Base-by-base conservation (phyloP, 2,329 filamentous ascomycete genomes). In the Rhinocladiella similis region DNA sequence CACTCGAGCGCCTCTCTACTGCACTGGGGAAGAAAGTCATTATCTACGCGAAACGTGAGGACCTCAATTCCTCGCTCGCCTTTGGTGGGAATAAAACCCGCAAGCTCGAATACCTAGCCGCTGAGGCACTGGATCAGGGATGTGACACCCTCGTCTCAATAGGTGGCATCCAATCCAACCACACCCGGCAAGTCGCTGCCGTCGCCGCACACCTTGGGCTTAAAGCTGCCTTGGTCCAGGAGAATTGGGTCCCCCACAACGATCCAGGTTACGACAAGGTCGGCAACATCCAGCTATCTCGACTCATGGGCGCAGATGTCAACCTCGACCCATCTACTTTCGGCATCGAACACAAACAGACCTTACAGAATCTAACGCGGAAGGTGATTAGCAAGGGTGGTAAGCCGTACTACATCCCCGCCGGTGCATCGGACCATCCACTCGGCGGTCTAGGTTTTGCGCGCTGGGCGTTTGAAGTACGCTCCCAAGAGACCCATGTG, bases 1-100 rank as follows among this genome's bases (percentile, higher is more conserved):
- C 77, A 50, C 80, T 90, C 35, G 83, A 84, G 53, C 80, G 85
- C 60, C 87, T 89, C 66, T 84, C 83, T 29, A 69, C 77, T 51
- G 83, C 82, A 20, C 78, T 89, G 4, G 80, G 82, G 47, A 79
- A 80, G 27, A 80, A 79, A 63, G 82, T 87, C 39, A 76, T 79
- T 27, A 80, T 90, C 61, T 90, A 84, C 67, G 86, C 87, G 51
- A 90, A 90, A 72, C 81, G 87, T 49, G 87, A 90, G 63, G 87
- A 90, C 72, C 83, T 84, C 67, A 88, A 87, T 72, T 87, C 84
- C 1, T 83, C 81, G 0, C 78, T 88, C 16, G 85, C 85, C 2
- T 87, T 80, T 65, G 86, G 86, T 36, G 86, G 85, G 51, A 89
- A 89, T 75, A 89, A 89, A 72, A 83, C 81, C 27, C 78, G 86